A percentile compares a stretch with the other conserved stretches of the same genome.
Conservation (phyloP, 495 filamentous ascomycete genomes). For the Friedmanniomyces simplex region DNA sequence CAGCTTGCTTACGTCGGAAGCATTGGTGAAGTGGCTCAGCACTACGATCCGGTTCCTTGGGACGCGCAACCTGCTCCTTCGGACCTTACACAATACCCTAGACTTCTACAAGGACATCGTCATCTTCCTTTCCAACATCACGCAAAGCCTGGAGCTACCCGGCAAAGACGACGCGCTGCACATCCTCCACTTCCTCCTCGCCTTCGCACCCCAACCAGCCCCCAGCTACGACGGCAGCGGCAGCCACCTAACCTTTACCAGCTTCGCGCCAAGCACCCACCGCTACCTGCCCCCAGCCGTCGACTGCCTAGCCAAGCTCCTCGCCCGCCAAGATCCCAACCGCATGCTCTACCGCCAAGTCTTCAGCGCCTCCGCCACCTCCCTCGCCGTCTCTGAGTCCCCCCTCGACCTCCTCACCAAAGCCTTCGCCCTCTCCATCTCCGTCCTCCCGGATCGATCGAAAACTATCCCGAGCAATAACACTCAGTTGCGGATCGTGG, state of each 20-base stretch:
- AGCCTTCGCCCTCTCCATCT: constrained; percentile 79
- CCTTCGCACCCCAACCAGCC: constrained; percentile 70
- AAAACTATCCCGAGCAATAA: constrained; percentile 6
- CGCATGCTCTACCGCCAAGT: constrained; percentile 69
- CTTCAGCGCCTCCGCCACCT: constrained; percentile 57
- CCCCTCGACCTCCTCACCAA: constrained; percentile 77
- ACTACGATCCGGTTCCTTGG: constrained; percentile 76
- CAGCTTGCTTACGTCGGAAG: constrained; percentile 54
- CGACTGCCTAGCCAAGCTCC: constrained; percentile 80
- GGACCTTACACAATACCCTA: constrained; percentile 67
- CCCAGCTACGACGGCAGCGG: constrained; percentile 33
- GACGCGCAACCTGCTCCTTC: constrained; percentile 76
- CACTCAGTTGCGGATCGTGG: constrained; percentile 47
- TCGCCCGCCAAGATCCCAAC: constrained; percentile 91
- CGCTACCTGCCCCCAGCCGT: constrained; percentile 82
- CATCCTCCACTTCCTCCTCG: constrained; percentile 77
- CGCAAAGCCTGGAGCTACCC: constrained; percentile 68
- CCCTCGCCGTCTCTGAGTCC: constrained; percentile 14
- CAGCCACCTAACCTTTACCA: constrained; percentile 45
- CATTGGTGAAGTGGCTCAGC: constrained; percentile 69
- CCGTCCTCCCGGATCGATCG: constrained; percentile 61
- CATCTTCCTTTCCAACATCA: constrained; percentile 76
- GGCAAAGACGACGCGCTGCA: constrained; percentile 80
- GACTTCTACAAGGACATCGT: constrained; percentile 97
- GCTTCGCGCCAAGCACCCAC: constrained; percentile 70